phyloP scores from a whole-genome alignment of 2,329 filamentous ascomycete species.

The Diaporthe caulivora region DNA sequence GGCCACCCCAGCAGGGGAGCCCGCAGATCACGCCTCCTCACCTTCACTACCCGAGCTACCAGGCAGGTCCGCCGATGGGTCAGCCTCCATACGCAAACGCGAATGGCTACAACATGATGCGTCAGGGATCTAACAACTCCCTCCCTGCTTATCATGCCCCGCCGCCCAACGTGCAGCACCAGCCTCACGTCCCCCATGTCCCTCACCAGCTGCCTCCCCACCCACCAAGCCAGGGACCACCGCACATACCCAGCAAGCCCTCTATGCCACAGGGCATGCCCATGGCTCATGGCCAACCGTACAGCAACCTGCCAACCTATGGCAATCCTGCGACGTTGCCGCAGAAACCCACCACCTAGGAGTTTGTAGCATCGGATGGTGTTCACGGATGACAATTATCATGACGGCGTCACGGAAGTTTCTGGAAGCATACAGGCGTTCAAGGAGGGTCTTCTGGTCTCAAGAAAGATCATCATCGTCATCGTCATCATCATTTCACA shows the following conservation, averaged over 20 bases:
- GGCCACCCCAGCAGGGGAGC: constrained; percentile 65
- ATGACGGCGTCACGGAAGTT: constrained; percentile 39
- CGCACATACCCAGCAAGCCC: constrained; percentile 61
- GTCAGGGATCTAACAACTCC: constrained; percentile 68
- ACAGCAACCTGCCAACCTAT: constrained; percentile 67
- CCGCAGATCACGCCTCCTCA: constrained; percentile 66
- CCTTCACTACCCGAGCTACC: constrained; percentile 62
- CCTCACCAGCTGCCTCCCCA: constrained; percentile 54
- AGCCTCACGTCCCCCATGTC: constrained; percentile 48
- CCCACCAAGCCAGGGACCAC: constrained; percentile 47
- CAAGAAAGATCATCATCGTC: constrained; percentile 20
- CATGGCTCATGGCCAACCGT: constrained; percentile 54
- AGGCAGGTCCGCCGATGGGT: constrained; percentile 51
- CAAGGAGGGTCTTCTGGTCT: constrained; percentile 35
- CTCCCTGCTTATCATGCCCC: constrained; percentile 63
- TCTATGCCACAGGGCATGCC: constrained; percentile 56
- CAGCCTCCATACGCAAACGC: constrained; percentile 58
- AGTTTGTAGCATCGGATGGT: constrained; percentile 43
- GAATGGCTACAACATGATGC: constrained; percentile 66
- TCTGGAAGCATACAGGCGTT: constrained; percentile 54
- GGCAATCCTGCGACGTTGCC: constrained; percentile 71
- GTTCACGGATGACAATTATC: constrained; percentile 41
- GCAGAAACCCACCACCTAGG: constrained; percentile 66
- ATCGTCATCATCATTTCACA: constrained; percentile 30
- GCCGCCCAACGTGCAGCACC: constrained; percentile 45